Base-by-base conservation (phyloP, 2,329 filamentous ascomycete species). In the Aspergillus puulaauensis region DNA sequence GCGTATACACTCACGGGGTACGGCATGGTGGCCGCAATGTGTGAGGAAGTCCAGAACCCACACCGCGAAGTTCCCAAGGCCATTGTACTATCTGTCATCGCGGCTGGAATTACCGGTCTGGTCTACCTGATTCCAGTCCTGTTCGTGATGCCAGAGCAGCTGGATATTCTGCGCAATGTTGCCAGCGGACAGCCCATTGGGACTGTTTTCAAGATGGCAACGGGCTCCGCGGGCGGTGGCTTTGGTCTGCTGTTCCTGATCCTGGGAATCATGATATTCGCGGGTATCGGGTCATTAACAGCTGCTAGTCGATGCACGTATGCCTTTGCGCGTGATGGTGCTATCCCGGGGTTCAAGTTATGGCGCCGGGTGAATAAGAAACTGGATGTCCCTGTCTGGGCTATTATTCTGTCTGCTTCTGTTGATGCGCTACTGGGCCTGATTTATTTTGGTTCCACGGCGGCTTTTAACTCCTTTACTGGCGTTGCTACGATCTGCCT, bases 401-500 rank as follows among this genome's bases (percentile, higher is more conserved):
- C 86, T 1, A 80, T 93, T 6, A 76, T 86, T 3, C 79, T 93
- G 2, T 90, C 88, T 0, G 87, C 88, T 0, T 69, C 80, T 0
- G 84, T 93, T 44, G 86, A 90, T 71, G 89, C 85, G 63, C 75
- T 92, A 11, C 80, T 93, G 0, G 90, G 89, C 0, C 80, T 90
- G 62, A 91, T 93, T 72, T 93, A 90, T 76, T 91, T 93, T 62
- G 90, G 90, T 11, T 90, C 86, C 1, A 83, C 84, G 0, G 88
- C 89, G 0, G 90, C 90, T 0, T 93, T 93, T 77, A 89, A 88
- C 77, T 87, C 86, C 8, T 92, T 93, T 73, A 92, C 89, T 0
- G 89, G 89, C 24, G 89, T 91, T 1, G 90, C 89, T 1, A 92
- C 89, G 3, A 91, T 93, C 69, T 91, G 89, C 63, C 82, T 93